These are phyloP conservation scores for Hippophae rhamnoides DNA, from an alignment of 306 rosid genomes.

Conservation along the genomic window DNA sequence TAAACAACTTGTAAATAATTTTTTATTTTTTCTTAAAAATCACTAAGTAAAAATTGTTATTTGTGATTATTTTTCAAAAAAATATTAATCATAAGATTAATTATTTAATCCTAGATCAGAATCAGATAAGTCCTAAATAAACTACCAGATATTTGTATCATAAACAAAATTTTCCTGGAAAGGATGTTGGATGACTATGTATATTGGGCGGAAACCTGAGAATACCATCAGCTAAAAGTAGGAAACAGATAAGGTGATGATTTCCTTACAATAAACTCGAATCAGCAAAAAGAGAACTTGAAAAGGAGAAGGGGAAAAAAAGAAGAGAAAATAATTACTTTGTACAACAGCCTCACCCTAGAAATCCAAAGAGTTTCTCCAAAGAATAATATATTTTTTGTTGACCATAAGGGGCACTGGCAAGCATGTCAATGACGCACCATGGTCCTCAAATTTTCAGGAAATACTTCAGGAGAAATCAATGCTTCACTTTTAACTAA, in stretches of 20 bases:
- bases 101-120: no score
- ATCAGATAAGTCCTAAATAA: no score
- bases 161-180: no score
- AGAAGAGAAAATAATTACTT: slow-evolving; percentile 17
- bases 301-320: background rate
- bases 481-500: slow-evolving; percentile 34
- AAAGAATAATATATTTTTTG: slow-evolving; percentile 46
- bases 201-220: slow-evolving; percentile 21
- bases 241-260: slow-evolving; percentile 31
- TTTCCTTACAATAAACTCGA: slow-evolving; percentile 28
- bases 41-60: no score
- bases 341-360: slow-evolving; percentile 52
- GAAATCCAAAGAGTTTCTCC: slow-evolving; percentile 39
- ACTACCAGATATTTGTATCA: no score
- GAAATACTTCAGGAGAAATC: slow-evolving; percentile 37
- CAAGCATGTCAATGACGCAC: slow-evolving; percentile 24
- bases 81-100: no score
- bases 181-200: no score
- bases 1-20: no score
- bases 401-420: slow-evolving; percentile 32
- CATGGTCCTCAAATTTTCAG: slow-evolving; percentile 32
- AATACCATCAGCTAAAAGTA: slow-evolving; percentile 19
- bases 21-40: no score
- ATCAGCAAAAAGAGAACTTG: slow-evolving; percentile 11
- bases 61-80: no score